Base-by-base conservation (phyloP, 2,329 filamentous ascomycete genomes). In the Calonectria honghensis region DNA sequence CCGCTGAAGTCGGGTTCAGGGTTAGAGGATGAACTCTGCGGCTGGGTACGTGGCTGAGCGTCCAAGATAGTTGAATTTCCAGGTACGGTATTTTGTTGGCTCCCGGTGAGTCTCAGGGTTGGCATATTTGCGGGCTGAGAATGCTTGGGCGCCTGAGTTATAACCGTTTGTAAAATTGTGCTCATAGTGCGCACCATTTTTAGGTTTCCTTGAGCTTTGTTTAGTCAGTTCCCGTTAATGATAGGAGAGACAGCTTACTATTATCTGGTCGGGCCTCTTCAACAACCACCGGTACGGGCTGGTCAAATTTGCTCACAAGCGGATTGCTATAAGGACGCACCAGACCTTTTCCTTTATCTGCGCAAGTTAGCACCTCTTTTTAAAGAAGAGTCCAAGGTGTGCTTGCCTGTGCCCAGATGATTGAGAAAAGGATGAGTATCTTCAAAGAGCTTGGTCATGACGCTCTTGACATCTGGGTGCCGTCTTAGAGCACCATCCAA, bases 401-500 rank as follows among this genome's bases (percentile, higher is more conserved):
- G 5, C 37, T 41, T 63, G 14, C 57, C 57, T 2, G 37, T 63
- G 35, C 57, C 35, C 5, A 63, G 24, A 37, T 39, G n/a, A 16
- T 63, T 41, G 5, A 63, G 57, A 39, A n/a, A 75, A 10, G 77
- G 72, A 67, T 82, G 77, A 54, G 72, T 73, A 16, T 75, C 61
- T 18, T 69, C 75, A 61, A 82, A 82, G 14, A 84, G 65, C 4
- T 75, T 57, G 20, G 31, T 59, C 13, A 75, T 71, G 35, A 70
- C 39, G 9, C 73, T 20, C 14, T 77, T 74, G 48, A 79, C 76
- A 0, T 45, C 41, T 11, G 68, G 51, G 20, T 80, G 74, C 9
- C 72, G 59, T 1, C 41, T 6, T 18, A 84, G 68, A n/a, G 81
- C 79, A 4, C 48, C 65, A n/a, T 81, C 78, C 1, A 84, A 73